Conservation (phyloP, 192 early-diverging fungal species). For the Rhizophagus prolifer region DNA sequence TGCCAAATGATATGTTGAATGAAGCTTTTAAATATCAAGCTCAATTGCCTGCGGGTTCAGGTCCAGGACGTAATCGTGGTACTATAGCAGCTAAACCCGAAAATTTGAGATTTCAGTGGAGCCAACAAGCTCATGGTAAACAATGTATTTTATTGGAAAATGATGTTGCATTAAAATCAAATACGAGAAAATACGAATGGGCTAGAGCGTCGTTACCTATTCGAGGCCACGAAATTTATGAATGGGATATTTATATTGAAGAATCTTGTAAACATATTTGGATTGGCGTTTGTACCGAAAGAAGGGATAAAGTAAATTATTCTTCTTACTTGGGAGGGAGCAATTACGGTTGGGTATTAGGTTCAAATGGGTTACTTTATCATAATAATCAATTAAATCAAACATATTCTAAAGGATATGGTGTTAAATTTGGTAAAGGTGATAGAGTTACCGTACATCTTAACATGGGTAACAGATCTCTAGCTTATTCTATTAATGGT, state of each 20-base stretch:
- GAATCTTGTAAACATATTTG: slow-evolving; percentile 11
- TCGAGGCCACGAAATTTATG: slow-evolving; percentile 13
- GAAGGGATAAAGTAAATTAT: slow-evolving; percentile 2
- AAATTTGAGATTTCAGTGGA: slow-evolving; percentile 8
- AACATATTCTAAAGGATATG: background rate
- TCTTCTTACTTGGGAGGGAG: background rate
- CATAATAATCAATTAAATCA: background rate
- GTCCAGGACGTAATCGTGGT: background rate
- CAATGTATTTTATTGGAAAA: background rate
- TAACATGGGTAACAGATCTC: background rate
- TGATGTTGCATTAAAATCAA: background rate
- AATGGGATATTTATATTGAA: slow-evolving; percentile 24
- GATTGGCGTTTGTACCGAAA: slow-evolving; percentile 1
- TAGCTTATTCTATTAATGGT: slow-evolving; percentile 10
- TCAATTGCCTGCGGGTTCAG: background rate
- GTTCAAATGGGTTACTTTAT: background rate
- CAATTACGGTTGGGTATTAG: background rate
- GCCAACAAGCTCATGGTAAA: background rate
- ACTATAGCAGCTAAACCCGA: background rate
- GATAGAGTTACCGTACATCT: background rate
- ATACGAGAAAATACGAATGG: background rate
- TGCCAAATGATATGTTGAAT: background rate
- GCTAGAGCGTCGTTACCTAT: background rate
- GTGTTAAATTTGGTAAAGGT: background rate
- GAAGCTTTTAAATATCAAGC: slow-evolving; percentile 11